Evolutionary conservation across 208 protist genomes (phyloP), one percentile per base, ranked within the genome.

Genomic region (Trypanosoma mega): DNA sequence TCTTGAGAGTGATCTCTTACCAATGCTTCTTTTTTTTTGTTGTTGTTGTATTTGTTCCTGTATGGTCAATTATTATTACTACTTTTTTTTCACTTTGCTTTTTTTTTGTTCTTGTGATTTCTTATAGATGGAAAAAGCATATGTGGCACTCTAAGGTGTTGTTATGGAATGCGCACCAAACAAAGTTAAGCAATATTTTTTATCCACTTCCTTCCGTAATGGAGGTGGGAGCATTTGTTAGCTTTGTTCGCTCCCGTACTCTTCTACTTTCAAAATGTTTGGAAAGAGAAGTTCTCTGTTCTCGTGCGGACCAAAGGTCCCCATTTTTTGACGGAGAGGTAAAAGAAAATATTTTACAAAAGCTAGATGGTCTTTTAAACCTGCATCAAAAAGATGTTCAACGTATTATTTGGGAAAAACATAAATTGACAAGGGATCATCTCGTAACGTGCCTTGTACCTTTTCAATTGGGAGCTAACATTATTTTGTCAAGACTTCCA

Each of bases 361-460:
- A 68, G 24, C 89, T 80, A 43, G 56, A 53, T 14, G 24, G 63
- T 6, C 58, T 96, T 54, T 57, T 61, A 29, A 68, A 68, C 44
- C 55, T 96, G 45, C 69, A 52, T 18, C 51, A 82, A 33, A 71
- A 67, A 24, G 86, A 90, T 23, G 85, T 96, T 2, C 82, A 93
- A 61, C 12, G 59, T 76, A 30, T 72, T 78, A 26, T 76, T 26
- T 62, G 51, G 29, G 72, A 88, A 20, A 81, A 87, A 68, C 81
- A 91, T 53, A 74, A 73, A 9, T 64, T 94, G 11, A 68, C 68
- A 5, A 70, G 79, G 41, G 68, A 86, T 16, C 85, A 83, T 6
- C 29, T 92, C 27, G 72, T 78, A 23, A 96, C 90, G 1, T 93
- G 85, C 60, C 62, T 96, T 33, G 90, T 96, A n/a, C 90, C 90